Conservation (phyloP, 352 stramenopile species). For the Phytophthora kernoviae region DNA sequence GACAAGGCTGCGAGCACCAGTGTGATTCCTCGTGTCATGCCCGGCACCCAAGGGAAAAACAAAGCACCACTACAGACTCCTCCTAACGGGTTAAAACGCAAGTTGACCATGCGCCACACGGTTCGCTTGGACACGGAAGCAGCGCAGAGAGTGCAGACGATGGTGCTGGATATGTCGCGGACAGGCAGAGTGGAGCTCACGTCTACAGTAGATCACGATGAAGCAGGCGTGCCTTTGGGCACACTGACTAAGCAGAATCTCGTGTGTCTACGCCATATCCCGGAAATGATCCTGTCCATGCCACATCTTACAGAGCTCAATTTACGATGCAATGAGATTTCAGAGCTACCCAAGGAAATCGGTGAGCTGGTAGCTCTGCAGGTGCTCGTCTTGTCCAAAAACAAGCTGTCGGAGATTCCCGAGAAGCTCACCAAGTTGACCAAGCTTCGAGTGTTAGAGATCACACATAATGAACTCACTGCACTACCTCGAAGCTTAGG, state of each 20-base stretch:
- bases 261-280: conserved; percentile 51
- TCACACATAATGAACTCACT: conserved; percentile 63
- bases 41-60: conserved; percentile 1
- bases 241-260: conserved; percentile 63
- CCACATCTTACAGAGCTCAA: conserved; percentile 63
- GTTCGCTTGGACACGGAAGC: conserved; percentile 34
- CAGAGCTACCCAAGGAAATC: conserved; percentile 61
- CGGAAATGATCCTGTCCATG: conserved; percentile 65
- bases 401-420: conserved; percentile 61
- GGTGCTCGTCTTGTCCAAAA: conserved; percentile 63
- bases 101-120: conserved; percentile 44
- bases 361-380: conserved; percentile 46
- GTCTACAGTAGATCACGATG: conserved; percentile 51
- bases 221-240: conserved; percentile 36
- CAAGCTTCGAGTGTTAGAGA: conserved; percentile 52
- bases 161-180: conserved; percentile 60
- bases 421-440: conserved; percentile 49
- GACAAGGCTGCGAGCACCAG: conserved; percentile 20
- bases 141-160: conserved; percentile 33
- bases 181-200: conserved; percentile 66
- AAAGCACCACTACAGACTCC: conserved; percentile 6
- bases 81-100: conserved; percentile 24
- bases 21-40: conserved; percentile 7
- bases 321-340: conserved; percentile 71
- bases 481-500: conserved; percentile 55